Evolutionary conservation across 176 grass and related monocot genomes (phyloP).

Genomic region (Zea luxurians): DNA sequence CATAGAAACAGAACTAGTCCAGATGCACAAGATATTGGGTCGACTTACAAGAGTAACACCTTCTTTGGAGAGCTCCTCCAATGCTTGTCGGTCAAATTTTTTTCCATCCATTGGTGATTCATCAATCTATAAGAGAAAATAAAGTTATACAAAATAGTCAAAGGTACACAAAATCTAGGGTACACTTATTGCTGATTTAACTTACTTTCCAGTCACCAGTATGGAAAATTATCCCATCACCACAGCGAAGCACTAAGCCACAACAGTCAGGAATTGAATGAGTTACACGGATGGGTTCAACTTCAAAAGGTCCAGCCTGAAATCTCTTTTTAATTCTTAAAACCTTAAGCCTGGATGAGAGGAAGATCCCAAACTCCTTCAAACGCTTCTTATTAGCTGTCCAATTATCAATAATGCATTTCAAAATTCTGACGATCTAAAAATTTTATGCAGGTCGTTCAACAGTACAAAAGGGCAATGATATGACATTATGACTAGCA

Average conservation of each 20-base stretch:
- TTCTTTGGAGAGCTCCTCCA: conserved; percentile 99
- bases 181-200: conserved; percentile 12
- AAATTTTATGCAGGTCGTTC: conserved; percentile 7
- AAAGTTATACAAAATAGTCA: conserved; percentile 16
- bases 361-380: conserved; percentile 95
- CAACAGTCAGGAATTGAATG: conserved; percentile 99
- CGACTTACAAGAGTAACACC: conserved; percentile 96
- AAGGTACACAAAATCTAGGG: conserved; percentile 13
- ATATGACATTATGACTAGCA: background rate
- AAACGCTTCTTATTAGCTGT: conserved; percentile 93
- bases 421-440: conserved; percentile 31
- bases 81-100: conserved; percentile 83
- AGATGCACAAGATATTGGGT: conserved; percentile 24
- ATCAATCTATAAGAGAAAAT: conserved; percentile 69
- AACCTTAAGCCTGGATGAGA: conserved; percentile 81
- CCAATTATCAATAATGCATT: conserved; percentile 41
- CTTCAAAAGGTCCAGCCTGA: conserved; percentile 94
- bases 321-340: conserved; percentile 87
- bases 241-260: conserved; percentile 88
- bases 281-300: conserved; percentile 93
- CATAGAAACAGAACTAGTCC: background rate
- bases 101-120: conserved; percentile 96
- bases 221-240: conserved; percentile 96
- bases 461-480: conserved; percentile 1
- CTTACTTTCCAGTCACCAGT: conserved; percentile 99